Conservation (phyloP, 441 rosid species). For the Brassica balearica region DNA sequence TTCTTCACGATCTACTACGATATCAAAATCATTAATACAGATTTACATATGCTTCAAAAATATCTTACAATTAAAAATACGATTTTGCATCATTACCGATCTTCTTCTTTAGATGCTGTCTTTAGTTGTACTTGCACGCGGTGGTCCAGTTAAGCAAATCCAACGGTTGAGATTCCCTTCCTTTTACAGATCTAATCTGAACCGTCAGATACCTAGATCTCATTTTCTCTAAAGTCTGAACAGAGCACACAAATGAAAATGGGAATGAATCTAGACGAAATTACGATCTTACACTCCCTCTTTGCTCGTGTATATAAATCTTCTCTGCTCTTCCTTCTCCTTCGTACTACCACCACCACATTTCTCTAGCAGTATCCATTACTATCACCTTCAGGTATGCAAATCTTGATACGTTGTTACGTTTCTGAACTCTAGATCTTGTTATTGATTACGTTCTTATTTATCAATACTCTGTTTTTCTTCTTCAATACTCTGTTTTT, state of each 20-base stretch:
- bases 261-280: slow-evolving; percentile 44
- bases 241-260: slow-evolving; percentile 16
- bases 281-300: slow-evolving; percentile 39
- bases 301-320: slow-evolving; percentile 27
- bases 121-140: slow-evolving; percentile 41
- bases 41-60: slow-evolving; percentile 15
- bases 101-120: slow-evolving; percentile 38
- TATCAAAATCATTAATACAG: slow-evolving; percentile 5
- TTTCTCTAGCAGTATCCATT: slow-evolving; percentile 20
- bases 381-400: slow-evolving; percentile 30
- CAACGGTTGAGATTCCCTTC: slow-evolving; percentile 1
- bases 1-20: slow-evolving; percentile 11
- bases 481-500: neutral
- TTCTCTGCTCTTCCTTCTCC: slow-evolving; percentile 17
- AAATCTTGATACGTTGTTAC: neutral
- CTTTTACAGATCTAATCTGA: slow-evolving; percentile 30
- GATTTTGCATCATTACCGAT: slow-evolving; percentile 3
- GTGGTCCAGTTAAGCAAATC: slow-evolving; percentile 44
- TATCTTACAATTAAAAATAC: neutral
- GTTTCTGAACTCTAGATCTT: neutral
- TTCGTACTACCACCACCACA: slow-evolving; percentile 25
- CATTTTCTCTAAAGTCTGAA: slow-evolving; percentile 18
- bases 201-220: slow-evolving; percentile 41
- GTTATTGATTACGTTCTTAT: neutral
- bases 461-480: neutral